Evolutionary conservation across 768 basidiomycete species (phyloP), one percentile per base, ranked within the genome.

Genomic region (Hypsizygus marmoreus): DNA sequence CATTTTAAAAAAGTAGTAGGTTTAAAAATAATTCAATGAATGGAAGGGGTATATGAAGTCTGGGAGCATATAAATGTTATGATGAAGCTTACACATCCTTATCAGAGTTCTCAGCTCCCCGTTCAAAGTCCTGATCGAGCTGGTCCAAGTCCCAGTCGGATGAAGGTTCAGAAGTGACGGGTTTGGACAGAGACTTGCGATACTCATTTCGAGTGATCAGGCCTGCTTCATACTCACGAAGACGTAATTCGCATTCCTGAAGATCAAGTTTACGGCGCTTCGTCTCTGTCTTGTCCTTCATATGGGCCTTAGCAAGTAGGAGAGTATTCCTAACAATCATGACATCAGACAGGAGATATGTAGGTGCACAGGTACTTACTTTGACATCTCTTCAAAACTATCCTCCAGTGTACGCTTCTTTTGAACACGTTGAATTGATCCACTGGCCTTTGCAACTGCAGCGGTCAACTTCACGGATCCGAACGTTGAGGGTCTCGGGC

Each of bases 1-100:
- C 45, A 50, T 22, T 49, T 44, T 36, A 26, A 40, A 14, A 42
- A 43, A 33, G 33, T 41, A 38, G 34, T n/a, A n/a, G n/a, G n/a
- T n/a, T n/a, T n/a, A n/a, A 37, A 37, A 37, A 33, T 11, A 37
- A 37, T 37, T 19, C 25, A 22, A 37, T 37, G 17, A 9, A 37
- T 33, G 19, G 4, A 5, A 5, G 19, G 19, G 4, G 20, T 37
- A 22, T 19, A 22, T 37, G 17, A 37, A 23, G 20, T n/a, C 22
- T 37, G 25, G 25, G 36, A 1, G 36, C 22, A 12, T 14, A n/a
- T 37, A 11, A 23, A 37, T 13, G 25, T 23, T 45, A 13, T 46
- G 10, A 24, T 25, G n/a, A n/a, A 22, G 30, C 20, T 26, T 28
- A 47, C 25, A 6, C n/a, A 32, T 33, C 22, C 12, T 34, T 24